Conservation (phyloP, 257 asterid species). For the Solanum medicagineum region DNA sequence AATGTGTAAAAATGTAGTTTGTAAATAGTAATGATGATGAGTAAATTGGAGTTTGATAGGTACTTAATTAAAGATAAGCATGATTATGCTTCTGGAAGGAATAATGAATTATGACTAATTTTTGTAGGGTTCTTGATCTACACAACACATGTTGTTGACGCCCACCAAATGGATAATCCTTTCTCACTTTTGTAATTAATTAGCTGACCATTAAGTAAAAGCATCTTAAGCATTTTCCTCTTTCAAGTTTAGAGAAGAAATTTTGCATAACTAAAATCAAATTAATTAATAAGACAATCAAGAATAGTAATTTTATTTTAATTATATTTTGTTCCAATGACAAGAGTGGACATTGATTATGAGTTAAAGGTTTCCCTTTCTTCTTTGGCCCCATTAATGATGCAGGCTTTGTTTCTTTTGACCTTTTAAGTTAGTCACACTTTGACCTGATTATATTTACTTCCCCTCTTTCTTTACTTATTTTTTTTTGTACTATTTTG, state of each 20-base stretch:
- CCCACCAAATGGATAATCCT: not conserved
- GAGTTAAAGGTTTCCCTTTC: not conserved
- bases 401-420: not conserved
- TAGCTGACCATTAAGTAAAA: constrained; percentile 36
- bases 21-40: not conserved
- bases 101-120: constrained; percentile 18
- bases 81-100: constrained; percentile 26
- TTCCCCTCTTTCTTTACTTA: too few relatives aligned
- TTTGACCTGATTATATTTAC: not conserved
- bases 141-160: constrained; percentile 41
- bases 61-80: constrained; percentile 16
- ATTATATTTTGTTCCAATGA: constrained; percentile 18
- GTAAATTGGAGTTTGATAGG: constrained; percentile 9
- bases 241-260: not conserved
- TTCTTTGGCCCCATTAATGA: not conserved
- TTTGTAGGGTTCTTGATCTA: constrained; percentile 37
- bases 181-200: not conserved
- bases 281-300: constrained; percentile 4
- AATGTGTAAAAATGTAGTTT: not conserved
- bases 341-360: constrained; percentile 31
- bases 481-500: too few relatives aligned
- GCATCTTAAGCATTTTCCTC: constrained; percentile 32
- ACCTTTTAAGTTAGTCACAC: not conserved
- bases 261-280: not conserved
- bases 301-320: not conserved